phyloP scores from a whole-genome alignment of 306 rosid species.

The Datisca glomerata region DNA sequence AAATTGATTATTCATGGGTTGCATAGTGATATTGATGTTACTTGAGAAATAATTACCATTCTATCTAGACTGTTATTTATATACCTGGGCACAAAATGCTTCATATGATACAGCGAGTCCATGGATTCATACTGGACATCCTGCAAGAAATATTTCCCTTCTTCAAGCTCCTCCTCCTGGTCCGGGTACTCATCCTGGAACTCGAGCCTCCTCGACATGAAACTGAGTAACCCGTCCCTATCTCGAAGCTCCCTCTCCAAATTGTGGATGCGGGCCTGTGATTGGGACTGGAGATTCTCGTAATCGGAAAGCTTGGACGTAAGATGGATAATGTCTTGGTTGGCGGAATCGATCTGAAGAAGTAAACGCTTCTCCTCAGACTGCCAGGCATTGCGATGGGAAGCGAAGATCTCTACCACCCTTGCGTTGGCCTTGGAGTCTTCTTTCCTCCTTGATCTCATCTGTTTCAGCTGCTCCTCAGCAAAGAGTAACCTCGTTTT shows the following conservation, averaged over 20 bases:
- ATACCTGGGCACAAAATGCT: conserved; percentile 78
- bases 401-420: conserved; percentile 79
- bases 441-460: conserved; percentile 56
- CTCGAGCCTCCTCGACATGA: conserved; percentile 34
- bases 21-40: too few relatives aligned
- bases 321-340: conserved; percentile 38
- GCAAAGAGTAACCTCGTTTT: conserved; percentile 23
- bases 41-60: too few relatives aligned
- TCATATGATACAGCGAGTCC: conserved; percentile 43
- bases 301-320: conserved; percentile 24
- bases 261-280: conserved; percentile 18
- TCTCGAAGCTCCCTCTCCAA: conserved; percentile 53
- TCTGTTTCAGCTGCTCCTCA: conserved; percentile 44
- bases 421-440: conserved; percentile 83
- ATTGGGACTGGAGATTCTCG: conserved; percentile 25
- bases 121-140: conserved; percentile 70
- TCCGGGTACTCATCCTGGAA: conserved; percentile 11
- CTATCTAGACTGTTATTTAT: conserved; percentile 6
- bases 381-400: conserved; percentile 62
- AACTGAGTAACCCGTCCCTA: conserved; percentile 57
- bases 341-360: conserved; percentile 48
- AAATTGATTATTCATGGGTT: conserved; percentile 5
- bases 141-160: conserved; percentile 29
- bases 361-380: conserved; percentile 65
- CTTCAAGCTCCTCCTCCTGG: conserved; percentile 10